Base-by-base conservation (phyloP, 768 basidiomycete species). In the Lentinula sp. region DNA sequence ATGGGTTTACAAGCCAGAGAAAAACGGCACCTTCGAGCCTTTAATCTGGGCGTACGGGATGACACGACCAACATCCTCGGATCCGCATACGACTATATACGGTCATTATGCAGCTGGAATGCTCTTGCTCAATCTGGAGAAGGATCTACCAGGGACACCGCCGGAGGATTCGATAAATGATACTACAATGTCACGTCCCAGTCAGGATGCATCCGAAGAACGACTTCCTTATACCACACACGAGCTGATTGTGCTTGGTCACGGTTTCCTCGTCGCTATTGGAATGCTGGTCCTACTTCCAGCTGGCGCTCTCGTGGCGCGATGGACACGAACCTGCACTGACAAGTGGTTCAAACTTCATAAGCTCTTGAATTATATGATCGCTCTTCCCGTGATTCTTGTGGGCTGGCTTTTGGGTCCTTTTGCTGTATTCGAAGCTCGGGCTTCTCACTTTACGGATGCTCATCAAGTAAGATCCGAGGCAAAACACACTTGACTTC, bases 271-370 rank as follows among this genome's bases (percentile, higher is more conserved):
- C 28, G 75, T 81, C 9, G 75, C 80, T 8, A 64, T 83, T 37
- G 85, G 84, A 0, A 84, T 87, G 69, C 71, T 86, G 60, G 70
- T 87, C 23, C 63, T 87, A 40, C 71, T 87, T 1, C 86, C 86
- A 4, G 59, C 77, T 7, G 82, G 84, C 8, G 75, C 78, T 0
- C 71, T 88, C 43, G 67, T 83, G 34, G 85, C 82, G 11, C 79
- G 86, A 21, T 84, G 79, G 74, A 75, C 75, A 16, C 73, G 86
- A 53, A 80, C 81, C 2, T 70, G 81, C 61, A 80, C 78, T 5
- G 69, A 74, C 10, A 73, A 71, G 57, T 88, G 86, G 86, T 80
- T 86, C 70, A 78, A 75, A n/a, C 71, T 73, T 2, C 87, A 89
- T 64, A 76, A 77, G 73, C 66, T 78, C 23, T 66, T 79, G 62